phyloP scores from a whole-genome alignment of 495 filamentous ascomycete species.

The Clohesyomyces aquaticus region DNA sequence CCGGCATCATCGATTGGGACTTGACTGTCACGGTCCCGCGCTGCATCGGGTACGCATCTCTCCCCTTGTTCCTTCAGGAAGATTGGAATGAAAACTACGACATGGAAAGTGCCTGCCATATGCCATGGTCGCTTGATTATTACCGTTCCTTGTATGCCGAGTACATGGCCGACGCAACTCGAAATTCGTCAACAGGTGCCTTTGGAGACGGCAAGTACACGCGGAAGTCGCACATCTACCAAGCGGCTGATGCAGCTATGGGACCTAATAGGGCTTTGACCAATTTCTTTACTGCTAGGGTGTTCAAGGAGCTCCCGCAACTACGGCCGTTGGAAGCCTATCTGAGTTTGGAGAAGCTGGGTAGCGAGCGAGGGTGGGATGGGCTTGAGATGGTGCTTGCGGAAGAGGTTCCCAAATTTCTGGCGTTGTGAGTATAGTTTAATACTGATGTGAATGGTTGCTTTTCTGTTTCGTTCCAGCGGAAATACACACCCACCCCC shows the following conservation, averaged over 20 bases:
- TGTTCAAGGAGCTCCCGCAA: too few species aligned
- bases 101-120: background rate
- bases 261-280: too few species aligned
- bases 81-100: constrained; percentile 17
- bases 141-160: constrained; percentile 17
- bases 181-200: background rate
- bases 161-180: constrained; percentile 6
- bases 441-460: too few species aligned
- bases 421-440: too few species aligned
- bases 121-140: background rate
- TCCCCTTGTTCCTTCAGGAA: constrained; percentile 17
- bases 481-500: too few species aligned
- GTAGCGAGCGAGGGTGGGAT: too few species aligned
- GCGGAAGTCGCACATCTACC: background rate
- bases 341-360: too few species aligned
- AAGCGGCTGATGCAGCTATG: background rate
- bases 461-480: too few species aligned
- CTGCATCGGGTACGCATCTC: constrained; percentile 7
- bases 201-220: constrained; percentile 4
- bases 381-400: too few species aligned
- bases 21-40: constrained; percentile 14
- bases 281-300: too few species aligned
- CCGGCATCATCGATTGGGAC: constrained; percentile 31
- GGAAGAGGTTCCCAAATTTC: too few species aligned
- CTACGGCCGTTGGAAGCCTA: too few species aligned